Conservation (phyloP, 1,284 basidiomycete species). For the Coriolopsis trogii region DNA sequence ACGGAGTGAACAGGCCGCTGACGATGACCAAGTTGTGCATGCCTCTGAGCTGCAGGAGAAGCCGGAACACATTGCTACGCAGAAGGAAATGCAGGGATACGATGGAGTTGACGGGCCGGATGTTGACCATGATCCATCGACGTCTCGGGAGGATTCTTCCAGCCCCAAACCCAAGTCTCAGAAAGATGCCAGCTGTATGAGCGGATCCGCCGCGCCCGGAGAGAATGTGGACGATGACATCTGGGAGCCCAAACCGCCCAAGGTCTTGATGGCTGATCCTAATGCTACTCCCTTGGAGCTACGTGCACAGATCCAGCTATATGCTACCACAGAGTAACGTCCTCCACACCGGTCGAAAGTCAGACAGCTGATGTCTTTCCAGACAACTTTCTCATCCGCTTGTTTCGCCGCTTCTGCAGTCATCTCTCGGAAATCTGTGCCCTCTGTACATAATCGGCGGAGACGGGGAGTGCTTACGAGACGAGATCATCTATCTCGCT, state of each 20-base stretch:
- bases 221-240: too few relatives aligned
- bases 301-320: conserved; percentile 77
- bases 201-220: too few relatives aligned
- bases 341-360: not conserved
- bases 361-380: conserved; percentile 1
- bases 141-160: not conserved
- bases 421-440: conserved; percentile 82
- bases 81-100: conserved; percentile 42
- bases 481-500: conserved; percentile 83
- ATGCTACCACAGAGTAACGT: conserved; percentile 76
- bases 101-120: not conserved
- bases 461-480: conserved; percentile 78
- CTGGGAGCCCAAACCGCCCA: conserved; percentile 61
- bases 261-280: conserved; percentile 58
- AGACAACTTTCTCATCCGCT: conserved; percentile 82
- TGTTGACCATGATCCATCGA: too few relatives aligned
- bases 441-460: conserved; percentile 82
- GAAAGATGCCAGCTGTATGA: not conserved
- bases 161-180: not conserved
- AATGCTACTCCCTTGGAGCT: conserved; percentile 50
- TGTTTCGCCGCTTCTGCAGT: conserved; percentile 76
- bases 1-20: conserved; percentile 16
- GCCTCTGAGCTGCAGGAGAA: conserved; percentile 26
- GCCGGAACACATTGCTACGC: conserved; percentile 31
- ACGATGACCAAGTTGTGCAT: conserved; percentile 22